Conservation (phyloP, 2,329 filamentous ascomycete genomes). For the Diaporthe sp. region DNA sequence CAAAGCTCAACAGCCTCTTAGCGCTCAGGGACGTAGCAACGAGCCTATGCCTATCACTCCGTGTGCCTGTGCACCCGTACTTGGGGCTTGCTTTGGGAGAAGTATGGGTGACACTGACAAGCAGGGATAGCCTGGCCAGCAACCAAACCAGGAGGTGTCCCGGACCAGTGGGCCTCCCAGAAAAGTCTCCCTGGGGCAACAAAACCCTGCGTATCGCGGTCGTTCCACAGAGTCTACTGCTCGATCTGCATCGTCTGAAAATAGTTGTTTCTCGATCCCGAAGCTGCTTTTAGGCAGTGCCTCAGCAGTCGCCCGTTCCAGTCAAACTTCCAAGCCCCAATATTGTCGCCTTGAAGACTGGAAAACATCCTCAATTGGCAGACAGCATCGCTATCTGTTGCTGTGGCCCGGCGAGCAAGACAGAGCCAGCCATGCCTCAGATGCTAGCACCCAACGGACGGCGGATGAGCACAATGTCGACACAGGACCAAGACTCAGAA, state of each 20-base stretch:
- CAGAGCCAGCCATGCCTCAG: neutral
- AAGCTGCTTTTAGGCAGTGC: neutral
- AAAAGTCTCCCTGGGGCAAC: constrained; percentile 19
- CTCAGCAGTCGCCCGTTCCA: neutral
- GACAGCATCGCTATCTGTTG: neutral
- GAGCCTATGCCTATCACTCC: neutral
- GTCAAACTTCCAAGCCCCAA: neutral
- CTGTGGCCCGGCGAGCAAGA: neutral
- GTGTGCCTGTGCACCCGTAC: neutral
- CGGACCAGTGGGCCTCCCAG: constrained; percentile 18
- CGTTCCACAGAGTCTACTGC: neutral
- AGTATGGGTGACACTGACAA: constrained; percentile 5
- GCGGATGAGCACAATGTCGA: constrained; percentile 21
- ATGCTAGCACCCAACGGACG: neutral
- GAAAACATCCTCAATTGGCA: neutral
- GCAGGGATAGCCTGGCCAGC: constrained; percentile 29
- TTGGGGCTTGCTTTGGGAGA: neutral
- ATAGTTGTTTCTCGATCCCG: neutral
- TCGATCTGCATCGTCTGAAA: neutral
- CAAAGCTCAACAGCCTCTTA: neutral
- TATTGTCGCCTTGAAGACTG: neutral
- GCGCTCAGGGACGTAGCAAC: neutral
- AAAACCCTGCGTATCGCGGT: constrained; percentile 13
- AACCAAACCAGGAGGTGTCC: constrained; percentile 1
- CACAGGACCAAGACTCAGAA: constrained; percentile 2